These are phyloP conservation scores for Jamesozyma rosinii DNA, from an alignment of 805 yeast genomes.

Conservation along the genomic window DNA sequence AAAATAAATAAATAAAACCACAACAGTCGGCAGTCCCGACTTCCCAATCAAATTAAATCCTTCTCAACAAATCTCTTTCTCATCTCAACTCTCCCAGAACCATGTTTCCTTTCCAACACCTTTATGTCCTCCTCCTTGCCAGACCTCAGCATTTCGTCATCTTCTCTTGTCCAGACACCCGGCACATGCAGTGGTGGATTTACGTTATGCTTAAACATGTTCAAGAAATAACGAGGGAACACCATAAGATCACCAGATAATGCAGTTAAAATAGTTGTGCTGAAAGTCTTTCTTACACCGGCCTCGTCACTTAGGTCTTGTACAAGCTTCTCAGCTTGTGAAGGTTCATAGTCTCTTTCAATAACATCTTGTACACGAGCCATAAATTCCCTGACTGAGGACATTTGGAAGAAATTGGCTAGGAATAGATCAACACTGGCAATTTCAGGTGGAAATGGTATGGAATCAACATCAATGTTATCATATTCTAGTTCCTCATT, in stretches of 20 bases:
- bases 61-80: constrained; percentile 34
- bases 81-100: constrained; percentile 34
- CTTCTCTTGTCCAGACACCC: constrained; percentile 40
- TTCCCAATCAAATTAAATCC: constrained; percentile 21
- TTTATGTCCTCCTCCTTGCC: constrained; percentile 31
- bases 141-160: constrained; percentile 32
- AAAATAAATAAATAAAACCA: no score
- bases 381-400: constrained; percentile 26
- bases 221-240: constrained; percentile 35
- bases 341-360: constrained; percentile 33
- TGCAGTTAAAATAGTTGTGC: constrained; percentile 35
- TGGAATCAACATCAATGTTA: constrained; percentile 22
- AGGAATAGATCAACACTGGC: constrained; percentile 26
- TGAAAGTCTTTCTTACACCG: constrained; percentile 36
- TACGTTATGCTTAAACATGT: constrained; percentile 33
- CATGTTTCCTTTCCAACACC: constrained; percentile 32
- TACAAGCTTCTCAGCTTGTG: constrained; percentile 37
- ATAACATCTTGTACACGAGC: constrained; percentile 34
- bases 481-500: constrained; percentile 25
- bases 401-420: constrained; percentile 27
- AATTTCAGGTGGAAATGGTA: constrained; percentile 30
- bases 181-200: constrained; percentile 37
- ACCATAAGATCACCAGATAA: constrained; percentile 38
- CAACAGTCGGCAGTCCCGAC: no score
- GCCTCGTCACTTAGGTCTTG: constrained; percentile 34